A percentile compares a stretch with the other conserved stretches of the same genome.
Conservation (phyloP, 2,329 filamentous ascomycete species). For the Lachnellula subtilissima region DNA sequence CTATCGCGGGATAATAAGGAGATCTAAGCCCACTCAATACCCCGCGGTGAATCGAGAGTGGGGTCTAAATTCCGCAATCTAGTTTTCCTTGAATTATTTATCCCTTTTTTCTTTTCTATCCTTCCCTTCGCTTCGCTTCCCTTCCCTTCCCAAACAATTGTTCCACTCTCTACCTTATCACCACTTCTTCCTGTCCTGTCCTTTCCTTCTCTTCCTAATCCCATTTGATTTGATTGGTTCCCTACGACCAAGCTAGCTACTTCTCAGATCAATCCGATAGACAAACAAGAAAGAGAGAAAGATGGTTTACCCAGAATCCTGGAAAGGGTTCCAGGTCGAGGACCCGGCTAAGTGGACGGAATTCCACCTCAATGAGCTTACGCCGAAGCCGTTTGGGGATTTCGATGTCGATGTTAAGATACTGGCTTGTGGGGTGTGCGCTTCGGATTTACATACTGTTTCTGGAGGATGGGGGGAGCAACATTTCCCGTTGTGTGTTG, state of each 20-base stretch:
- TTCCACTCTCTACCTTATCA: not conserved
- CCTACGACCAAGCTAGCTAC: not conserved
- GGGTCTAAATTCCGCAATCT: not conserved
- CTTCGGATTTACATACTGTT: conserved; percentile 68
- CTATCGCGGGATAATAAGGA: conserved; percentile 9
- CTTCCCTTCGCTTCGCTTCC: not conserved
- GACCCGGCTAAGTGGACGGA: conserved; percentile 29
- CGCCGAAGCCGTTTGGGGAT: conserved; percentile 80
- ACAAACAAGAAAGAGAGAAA: conserved; percentile 8
- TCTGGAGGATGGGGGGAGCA: conserved; percentile 51
- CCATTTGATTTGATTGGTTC: not conserved
- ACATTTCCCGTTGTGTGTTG: conserved; percentile 47
- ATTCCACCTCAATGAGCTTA: conserved; percentile 51
- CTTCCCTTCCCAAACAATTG: not conserved
- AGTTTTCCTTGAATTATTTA: not conserved
- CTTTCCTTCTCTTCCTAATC: too few relatives aligned
- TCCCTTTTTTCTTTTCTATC: not conserved
- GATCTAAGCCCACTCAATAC: not conserved
- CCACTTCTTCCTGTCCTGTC: not conserved
- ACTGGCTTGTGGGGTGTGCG: conserved; percentile 72
- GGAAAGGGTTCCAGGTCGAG: conserved; percentile 55
- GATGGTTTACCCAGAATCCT: conserved; percentile 50
- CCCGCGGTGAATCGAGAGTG: conserved; percentile 9
- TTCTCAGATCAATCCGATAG: not conserved
- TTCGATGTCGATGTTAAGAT: conserved; percentile 86